Conservation (phyloP, 2,329 filamentous ascomycete species). For the Phialocephala sp. region DNA sequence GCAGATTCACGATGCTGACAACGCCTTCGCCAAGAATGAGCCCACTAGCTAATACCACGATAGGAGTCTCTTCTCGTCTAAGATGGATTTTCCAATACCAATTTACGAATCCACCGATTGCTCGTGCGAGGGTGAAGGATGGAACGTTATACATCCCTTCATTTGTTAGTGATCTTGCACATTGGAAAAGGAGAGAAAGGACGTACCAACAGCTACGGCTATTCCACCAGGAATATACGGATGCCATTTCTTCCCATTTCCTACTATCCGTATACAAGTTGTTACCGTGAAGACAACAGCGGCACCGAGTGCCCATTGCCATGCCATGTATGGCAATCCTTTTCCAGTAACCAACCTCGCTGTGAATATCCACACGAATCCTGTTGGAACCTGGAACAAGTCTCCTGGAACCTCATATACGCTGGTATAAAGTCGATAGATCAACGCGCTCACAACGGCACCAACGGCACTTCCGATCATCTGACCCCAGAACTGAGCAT, state of each 20-base stretch:
- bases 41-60: constrained; percentile 89
- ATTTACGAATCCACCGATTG: constrained; percentile 76
- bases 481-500: constrained; percentile 96
- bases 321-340: constrained; percentile 83
- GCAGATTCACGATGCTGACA: constrained; percentile 86
- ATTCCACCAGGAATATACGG: constrained; percentile 88
- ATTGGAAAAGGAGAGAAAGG: constrained; percentile 9
- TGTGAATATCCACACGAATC: constrained; percentile 97
- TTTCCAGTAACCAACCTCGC: constrained; percentile 90
- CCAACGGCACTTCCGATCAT: constrained; percentile 88
- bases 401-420: constrained; percentile 90
- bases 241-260: constrained; percentile 65
- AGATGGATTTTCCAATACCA: constrained; percentile 75
- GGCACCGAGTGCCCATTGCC: constrained; percentile 78
- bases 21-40: constrained; percentile 93
- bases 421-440: constrained; percentile 88
- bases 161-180: constrained; percentile 9
- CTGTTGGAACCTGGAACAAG: constrained; percentile 92
- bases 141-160: constrained; percentile 96
- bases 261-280: constrained; percentile 72
- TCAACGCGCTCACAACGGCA: constrained; percentile 81
- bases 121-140: constrained; percentile 89
- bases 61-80: constrained; percentile 67
- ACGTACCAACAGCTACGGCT: constrained; percentile 86
- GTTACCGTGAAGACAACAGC: constrained; percentile 74